Conservation (phyloP, 1,284 basidiomycete genomes). For the Boletus austroedulis region DNA sequence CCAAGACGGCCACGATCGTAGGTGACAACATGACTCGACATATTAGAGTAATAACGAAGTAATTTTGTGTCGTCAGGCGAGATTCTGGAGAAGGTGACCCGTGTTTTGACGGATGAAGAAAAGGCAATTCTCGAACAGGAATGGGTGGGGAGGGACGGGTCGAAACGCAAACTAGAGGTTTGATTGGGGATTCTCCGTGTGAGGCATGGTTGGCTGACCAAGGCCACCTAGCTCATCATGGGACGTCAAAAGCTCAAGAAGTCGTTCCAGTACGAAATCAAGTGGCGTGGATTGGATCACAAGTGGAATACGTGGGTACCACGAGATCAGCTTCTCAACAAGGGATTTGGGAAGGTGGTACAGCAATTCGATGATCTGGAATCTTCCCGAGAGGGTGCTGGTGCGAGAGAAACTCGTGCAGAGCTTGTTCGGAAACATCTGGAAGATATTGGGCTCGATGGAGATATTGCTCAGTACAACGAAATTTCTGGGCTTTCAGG, state of each 20-base stretch:
- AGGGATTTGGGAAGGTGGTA: constrained; percentile 88
- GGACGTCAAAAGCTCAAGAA: constrained; percentile 99
- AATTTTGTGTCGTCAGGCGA: constrained; percentile 54
- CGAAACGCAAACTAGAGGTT: constrained; percentile 88
- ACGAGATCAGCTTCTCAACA: constrained; percentile 83
- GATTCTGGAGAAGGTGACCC: constrained; percentile 89
- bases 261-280: constrained; percentile 93
- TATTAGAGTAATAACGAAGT: constrained; percentile 12
- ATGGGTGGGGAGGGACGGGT: constrained; percentile 90
- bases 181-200: constrained; percentile 25
- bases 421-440: constrained; percentile 84
- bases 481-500: constrained; percentile 90
- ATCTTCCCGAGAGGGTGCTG: constrained; percentile 90
- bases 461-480: constrained; percentile 96
- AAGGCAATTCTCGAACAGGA: constrained; percentile 79
- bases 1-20: constrained; percentile 98
- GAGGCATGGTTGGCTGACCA: constrained; percentile 7
- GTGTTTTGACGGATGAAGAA: constrained; percentile 88
- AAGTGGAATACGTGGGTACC: constrained; percentile 93
- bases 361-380: constrained; percentile 98
- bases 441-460: constrained; percentile 94
- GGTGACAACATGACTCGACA: constrained; percentile 33
- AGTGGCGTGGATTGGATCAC: constrained; percentile 95
- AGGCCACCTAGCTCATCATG: constrained; percentile 67
- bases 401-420: constrained; percentile 78